These are phyloP conservation scores for Taiwanofungus camphoratus DNA, from an alignment of 1,284 basidiomycete genomes.

Conservation along the genomic window DNA sequence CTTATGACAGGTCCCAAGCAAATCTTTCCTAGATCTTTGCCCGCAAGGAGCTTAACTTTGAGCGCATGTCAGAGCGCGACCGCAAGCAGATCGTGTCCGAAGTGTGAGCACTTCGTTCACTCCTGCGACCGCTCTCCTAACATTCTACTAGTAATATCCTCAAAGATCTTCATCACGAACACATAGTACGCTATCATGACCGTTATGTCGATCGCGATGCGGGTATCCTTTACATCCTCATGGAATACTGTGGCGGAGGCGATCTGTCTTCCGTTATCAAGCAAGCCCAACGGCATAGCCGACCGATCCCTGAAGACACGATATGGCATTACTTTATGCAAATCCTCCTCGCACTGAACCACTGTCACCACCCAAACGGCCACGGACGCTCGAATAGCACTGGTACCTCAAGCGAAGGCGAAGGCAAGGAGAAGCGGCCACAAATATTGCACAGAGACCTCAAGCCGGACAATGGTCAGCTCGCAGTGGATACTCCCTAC, in stretches of 20 bases:
- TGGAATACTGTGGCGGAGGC: constrained; percentile 96
- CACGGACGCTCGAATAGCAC: constrained; percentile 41
- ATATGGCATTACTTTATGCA: constrained; percentile 96
- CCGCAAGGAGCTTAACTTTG: constrained; percentile 93
- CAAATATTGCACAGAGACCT: constrained; percentile 93
- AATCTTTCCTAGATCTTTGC: constrained; percentile 64
- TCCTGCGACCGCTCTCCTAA: constrained; percentile 3
- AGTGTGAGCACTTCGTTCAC: constrained; percentile 60
- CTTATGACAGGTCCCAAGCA: background rate
- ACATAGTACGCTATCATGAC: constrained; percentile 94
- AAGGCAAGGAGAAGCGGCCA: constrained; percentile 47
- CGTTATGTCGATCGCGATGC: constrained; percentile 87
- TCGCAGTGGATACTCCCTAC: constrained; percentile 3
- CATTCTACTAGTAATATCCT: constrained; percentile 75
- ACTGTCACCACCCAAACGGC: constrained; percentile 81
- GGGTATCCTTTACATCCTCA: constrained; percentile 89
- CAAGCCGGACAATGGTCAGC: constrained; percentile 93
- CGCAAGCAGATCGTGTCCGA: constrained; percentile 95
- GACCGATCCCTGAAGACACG: constrained; percentile 82
- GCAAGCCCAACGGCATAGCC: constrained; percentile 60
- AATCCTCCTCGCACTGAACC: constrained; percentile 82
- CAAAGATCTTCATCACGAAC: constrained; percentile 89
- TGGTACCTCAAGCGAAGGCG: constrained; percentile 32
- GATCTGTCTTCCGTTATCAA: constrained; percentile 87
- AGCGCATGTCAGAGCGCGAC: constrained; percentile 89